Percentiles rank a stretch among this genome's conserved stretches.
Evolutionary conservation across 2,329 filamentous ascomycete genomes (phyloP).

Genomic region (Ophiostoma quercus): DNA sequence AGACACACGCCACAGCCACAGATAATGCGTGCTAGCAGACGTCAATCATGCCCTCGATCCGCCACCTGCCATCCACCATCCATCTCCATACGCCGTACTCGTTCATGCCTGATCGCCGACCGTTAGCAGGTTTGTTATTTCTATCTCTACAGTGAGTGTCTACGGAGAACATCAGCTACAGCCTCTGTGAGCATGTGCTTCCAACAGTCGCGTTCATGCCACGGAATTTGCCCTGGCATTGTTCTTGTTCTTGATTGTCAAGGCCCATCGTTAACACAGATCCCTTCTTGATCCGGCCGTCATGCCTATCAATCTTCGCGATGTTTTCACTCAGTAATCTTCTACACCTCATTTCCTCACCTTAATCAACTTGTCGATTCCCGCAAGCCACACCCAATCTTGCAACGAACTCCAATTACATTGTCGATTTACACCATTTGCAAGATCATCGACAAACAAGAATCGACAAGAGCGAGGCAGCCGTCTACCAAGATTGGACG

Average conservation of each 20-base stretch:
- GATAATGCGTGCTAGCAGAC: background rate
- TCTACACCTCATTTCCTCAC: too few relatives aligned
- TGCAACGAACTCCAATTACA: background rate
- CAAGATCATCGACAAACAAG: background rate
- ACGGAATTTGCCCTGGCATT: background rate
- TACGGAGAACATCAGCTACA: background rate
- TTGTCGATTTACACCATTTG: too few relatives aligned
- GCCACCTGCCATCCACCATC: too few relatives aligned
- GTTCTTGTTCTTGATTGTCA: background rate
- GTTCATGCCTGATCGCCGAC: constrained; percentile 4
- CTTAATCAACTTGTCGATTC: background rate
- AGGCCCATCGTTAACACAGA: background rate
- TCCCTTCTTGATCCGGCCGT: background rate
- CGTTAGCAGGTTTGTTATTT: background rate
- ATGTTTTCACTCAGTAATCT: too few relatives aligned
- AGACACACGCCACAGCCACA: background rate
- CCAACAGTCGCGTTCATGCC: background rate
- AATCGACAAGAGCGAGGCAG: background rate
- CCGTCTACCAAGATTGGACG: background rate
- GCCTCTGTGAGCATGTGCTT: background rate
- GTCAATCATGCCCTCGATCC: background rate
- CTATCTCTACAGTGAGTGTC: background rate
- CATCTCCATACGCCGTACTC: background rate
- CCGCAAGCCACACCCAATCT: background rate
- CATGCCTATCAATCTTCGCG: background rate